Evolutionary conservation across 2,329 filamentous ascomycete species (phyloP).

Genomic region (Dothideomycetes sp.): DNA sequence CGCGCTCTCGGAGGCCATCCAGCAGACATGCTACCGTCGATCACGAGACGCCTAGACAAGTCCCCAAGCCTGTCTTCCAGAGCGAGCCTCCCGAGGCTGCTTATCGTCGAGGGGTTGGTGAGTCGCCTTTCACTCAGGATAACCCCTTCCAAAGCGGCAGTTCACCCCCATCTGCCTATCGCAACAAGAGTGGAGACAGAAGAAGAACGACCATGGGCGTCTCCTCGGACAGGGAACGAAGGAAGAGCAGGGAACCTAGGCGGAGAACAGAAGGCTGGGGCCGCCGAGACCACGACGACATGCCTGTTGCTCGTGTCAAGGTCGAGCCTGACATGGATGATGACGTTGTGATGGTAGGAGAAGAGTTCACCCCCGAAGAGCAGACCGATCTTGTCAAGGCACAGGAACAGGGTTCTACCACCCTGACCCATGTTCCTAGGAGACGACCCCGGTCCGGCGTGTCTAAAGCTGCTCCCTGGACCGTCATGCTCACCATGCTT

Average conservation of each 20-base stretch:
- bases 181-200: constrained; percentile 35
- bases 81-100: constrained; percentile 20
- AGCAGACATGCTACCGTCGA: constrained; percentile 34
- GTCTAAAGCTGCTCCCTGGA: constrained; percentile 57
- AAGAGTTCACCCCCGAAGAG: constrained; percentile 91
- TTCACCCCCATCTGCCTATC: constrained; percentile 45
- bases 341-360: constrained; percentile 55
- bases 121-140: constrained; percentile 72
- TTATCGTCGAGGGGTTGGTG: constrained; percentile 22
- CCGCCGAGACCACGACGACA: constrained; percentile 44
- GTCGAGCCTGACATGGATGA: constrained; percentile 16
- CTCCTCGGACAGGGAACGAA: constrained; percentile 30
- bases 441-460: constrained; percentile 24
- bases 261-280: constrained; percentile 34
- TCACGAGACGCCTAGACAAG: constrained; percentile 27
- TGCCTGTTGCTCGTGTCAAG: constrained; percentile 40
- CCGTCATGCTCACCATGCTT: constrained; percentile 61
- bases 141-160: constrained; percentile 90
- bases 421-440: constrained; percentile 8
- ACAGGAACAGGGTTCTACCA: background rate
- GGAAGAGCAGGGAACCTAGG: constrained; percentile 34
- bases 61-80: constrained; percentile 16
- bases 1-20: constrained; percentile 29
- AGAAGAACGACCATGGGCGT: constrained; percentile 44
- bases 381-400: constrained; percentile 63